Conservation (phyloP, 1,284 basidiomycete species). For the Coniferiporia sulphurascens region DNA sequence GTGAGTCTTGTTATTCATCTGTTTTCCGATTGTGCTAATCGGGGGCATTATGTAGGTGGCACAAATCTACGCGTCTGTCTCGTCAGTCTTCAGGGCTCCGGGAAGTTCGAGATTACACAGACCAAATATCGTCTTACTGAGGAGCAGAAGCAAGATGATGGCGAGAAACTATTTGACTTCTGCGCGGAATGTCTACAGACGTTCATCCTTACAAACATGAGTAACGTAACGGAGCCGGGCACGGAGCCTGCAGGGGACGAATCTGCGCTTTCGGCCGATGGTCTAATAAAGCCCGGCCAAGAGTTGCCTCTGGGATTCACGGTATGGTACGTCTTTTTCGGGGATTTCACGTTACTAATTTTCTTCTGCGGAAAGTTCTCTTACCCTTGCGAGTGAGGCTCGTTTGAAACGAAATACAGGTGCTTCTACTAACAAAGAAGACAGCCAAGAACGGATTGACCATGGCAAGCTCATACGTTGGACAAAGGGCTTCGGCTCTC, state of each 20-base stretch:
- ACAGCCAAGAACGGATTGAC: conserved; percentile 87
- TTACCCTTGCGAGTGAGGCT: conserved; percentile 81
- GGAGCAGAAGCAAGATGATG: conserved; percentile 98
- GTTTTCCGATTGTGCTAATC: not conserved
- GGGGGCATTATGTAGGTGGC: conserved; percentile 50
- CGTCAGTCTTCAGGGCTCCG: conserved; percentile 85
- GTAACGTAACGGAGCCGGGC: conserved; percentile 28
- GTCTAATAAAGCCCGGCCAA: conserved; percentile 62
- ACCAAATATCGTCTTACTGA: conserved; percentile 96
- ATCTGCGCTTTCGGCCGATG: conserved; percentile 27
- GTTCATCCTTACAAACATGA: conserved; percentile 80
- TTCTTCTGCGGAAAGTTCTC: conserved; percentile 62
- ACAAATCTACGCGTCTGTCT: conserved; percentile 98
- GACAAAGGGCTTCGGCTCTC: conserved; percentile 97
- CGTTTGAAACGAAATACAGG: conserved; percentile 3
- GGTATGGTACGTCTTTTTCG: conserved; percentile 40
- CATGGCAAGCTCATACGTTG: conserved; percentile 94
- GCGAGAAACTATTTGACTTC: conserved; percentile 93
- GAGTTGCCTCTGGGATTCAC: conserved; percentile 90
- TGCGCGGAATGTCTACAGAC: conserved; percentile 91
- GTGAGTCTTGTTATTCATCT: conserved; percentile 32
- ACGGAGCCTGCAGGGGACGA: not conserved
- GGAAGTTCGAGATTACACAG: conserved; percentile 97
- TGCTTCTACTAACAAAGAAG: conserved; percentile 6
- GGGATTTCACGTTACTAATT: not conserved